phyloP scores from a whole-genome alignment of 257 asterid species.

The Solanum boliviense region DNA sequence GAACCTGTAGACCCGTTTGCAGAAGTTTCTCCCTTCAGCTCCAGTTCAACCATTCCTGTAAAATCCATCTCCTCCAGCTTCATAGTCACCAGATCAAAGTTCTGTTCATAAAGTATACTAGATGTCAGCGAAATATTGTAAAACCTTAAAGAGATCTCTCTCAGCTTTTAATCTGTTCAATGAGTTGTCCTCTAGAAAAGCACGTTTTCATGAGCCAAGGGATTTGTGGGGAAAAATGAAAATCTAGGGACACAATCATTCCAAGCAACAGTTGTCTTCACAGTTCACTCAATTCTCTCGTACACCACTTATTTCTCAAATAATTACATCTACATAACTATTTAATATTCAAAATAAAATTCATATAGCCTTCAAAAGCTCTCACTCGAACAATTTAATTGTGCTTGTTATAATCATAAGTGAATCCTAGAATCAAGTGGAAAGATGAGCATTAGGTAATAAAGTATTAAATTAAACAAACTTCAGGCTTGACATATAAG shows the following conservation, averaged over 20 bases:
- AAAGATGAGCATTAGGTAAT: neutral
- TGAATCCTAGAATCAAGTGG: neutral
- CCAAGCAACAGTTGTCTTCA: neutral
- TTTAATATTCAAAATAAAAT: neutral
- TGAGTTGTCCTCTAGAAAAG: neutral
- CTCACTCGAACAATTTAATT: neutral
- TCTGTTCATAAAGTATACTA: conserved; percentile 23
- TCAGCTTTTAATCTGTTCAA: neutral
- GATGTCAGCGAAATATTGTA: neutral
- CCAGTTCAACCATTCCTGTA: conserved; percentile 63
- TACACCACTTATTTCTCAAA: neutral
- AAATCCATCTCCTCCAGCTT: conserved; percentile 72
- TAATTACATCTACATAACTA: neutral
- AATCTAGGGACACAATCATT: neutral
- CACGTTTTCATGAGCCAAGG: neutral
- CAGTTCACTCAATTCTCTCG: neutral
- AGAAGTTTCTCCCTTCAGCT: conserved; percentile 17
- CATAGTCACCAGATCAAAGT: conserved; percentile 82
- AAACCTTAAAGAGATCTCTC: neutral
- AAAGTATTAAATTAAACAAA: neutral
- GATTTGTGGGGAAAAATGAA: neutral
- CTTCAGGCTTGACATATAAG: neutral
- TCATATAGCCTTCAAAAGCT: neutral
- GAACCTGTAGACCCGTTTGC: conserved; percentile 5
- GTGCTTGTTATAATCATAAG: neutral